Base-by-base conservation (phyloP, 139 green algal genomes). In the Eudorina sp. region DNA sequence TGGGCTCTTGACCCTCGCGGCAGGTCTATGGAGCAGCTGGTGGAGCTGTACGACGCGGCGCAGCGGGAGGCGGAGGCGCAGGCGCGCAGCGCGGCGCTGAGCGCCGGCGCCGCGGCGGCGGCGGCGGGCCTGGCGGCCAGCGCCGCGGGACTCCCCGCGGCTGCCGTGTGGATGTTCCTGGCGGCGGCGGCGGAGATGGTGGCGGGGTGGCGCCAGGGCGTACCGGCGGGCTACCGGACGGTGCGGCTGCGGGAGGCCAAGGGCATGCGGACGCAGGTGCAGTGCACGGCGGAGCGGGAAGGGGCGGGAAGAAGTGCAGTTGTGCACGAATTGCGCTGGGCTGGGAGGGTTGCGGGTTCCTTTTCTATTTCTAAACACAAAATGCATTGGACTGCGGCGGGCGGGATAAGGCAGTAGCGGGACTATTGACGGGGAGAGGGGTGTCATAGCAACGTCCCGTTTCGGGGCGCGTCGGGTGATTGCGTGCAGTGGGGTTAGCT, bases 81-180 rank as follows among this genome's bases (percentile, higher is more conserved):
- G 6, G 73, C 41, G 16, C n/a, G 29, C 74, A 18, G 7, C 48
- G 29, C 1, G 41, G 43, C 18, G 29, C 34, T 19, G 29, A 45
- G n/a, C n/a, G 60, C 45, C 14, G 80, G 41, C 16, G 43, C 41
- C 29, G 48, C 19, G 34, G 55, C 23, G 40, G 78, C 40, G 40
- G 78, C 34, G 34, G 76, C 34, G 31, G 53, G 46, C 13, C 51
- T 46, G 48, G 70, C 74, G n/a, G 48, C 74, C 11, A n/a, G 51
- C 14, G 27, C 73, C 25, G 40, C 53, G 43, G 16, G 36, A 27
- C 80, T 86, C 40, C 43, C 80, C 16, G 43, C 80, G 3, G 13
- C 34, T 18, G 29, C 53, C 5, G 80, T 86, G 80, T 86, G 80
- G 80, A 46, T 55, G 80, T 86, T 86, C n/a, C 80, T 86, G 80